Base-by-base conservation (phyloP, 176 grass and related monocot genomes). In the Microstegium vimineum region DNA sequence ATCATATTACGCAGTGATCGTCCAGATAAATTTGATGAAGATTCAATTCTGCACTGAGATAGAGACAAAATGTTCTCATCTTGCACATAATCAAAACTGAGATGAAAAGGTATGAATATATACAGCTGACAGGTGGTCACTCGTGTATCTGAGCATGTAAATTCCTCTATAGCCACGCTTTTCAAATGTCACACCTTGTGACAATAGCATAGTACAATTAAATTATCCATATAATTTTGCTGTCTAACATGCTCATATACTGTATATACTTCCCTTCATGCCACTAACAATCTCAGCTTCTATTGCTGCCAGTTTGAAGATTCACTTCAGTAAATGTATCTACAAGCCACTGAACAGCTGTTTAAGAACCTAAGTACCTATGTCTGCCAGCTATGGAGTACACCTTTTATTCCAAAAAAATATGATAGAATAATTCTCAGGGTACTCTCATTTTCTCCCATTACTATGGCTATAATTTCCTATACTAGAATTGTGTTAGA, bases 11-110 rank as follows among this genome's bases (percentile, higher is more conserved):
- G 80, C 77, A 99, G 82, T 49, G 93, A 90, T 74, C 42, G 82
- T 33, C 97, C 93, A 62, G 87, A 91, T 79, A 98, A 30, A 86
- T 94, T 92, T 90, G 91, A 94, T 78, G 96, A 92, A 88, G 82
- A 83, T 89, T 99, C 97, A 43, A 79, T 81, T 90, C 92, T 98
- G 81, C 89, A 87, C 82, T 92, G 93, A 84, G 85, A 86, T 78
- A 78, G 76, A 91, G 61, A 84, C 28, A 32, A 75, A 77, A 82
- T 70, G 67, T 85, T 94, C 76, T 99, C 83, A 84, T 95, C 87
- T 87, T 90, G 91, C 56, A 82, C 87, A 85, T 76, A 77, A 87
- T 90, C 79, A 92, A 63, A 63, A 30, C 66, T 65, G 14, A 76
- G 2, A 86, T 42, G 23, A 71, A 81, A 54, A 43, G 22, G 22